These are phyloP conservation scores for Tricholoma hemisulphureum DNA, from an alignment of 768 basidiomycete species.

Conservation along the genomic window DNA sequence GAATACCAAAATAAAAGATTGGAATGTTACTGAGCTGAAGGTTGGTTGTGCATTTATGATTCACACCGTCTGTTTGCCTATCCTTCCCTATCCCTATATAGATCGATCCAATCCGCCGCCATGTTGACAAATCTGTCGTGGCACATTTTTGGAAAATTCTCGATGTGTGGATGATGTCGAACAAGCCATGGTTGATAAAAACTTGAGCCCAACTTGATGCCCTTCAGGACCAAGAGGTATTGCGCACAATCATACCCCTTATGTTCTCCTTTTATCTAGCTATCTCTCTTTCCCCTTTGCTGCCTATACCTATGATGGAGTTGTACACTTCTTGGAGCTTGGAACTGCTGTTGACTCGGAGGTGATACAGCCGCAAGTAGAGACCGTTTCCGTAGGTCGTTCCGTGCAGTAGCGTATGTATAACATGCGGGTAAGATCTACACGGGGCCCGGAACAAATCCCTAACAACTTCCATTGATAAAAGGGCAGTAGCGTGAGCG, in stretches of 20 bases:
- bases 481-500: background rate
- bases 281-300: background rate
- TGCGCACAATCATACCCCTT: too few species aligned
- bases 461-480: background rate
- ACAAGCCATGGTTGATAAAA: constrained; percentile 76
- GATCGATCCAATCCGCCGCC: constrained; percentile 89
- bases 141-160: constrained; percentile 95
- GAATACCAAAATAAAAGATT: constrained; percentile 86
- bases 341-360: background rate
- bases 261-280: background rate
- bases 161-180: constrained; percentile 77
- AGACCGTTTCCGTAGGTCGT: background rate
- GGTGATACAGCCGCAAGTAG: background rate
- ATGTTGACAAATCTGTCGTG: constrained; percentile 92
- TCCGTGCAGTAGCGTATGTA: background rate
- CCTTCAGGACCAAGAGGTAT: background rate
- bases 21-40: constrained; percentile 96
- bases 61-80: background rate
- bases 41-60: constrained; percentile 37
- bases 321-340: too few species aligned
- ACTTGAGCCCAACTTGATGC: constrained; percentile 7
- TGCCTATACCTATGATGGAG: too few species aligned
- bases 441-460: background rate
- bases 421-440: background rate
- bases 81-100: constrained; percentile 26